phyloP scores from a whole-genome alignment of 1,284 basidiomycete genomes.

The Cutaneotrichosporon sp. region DNA sequence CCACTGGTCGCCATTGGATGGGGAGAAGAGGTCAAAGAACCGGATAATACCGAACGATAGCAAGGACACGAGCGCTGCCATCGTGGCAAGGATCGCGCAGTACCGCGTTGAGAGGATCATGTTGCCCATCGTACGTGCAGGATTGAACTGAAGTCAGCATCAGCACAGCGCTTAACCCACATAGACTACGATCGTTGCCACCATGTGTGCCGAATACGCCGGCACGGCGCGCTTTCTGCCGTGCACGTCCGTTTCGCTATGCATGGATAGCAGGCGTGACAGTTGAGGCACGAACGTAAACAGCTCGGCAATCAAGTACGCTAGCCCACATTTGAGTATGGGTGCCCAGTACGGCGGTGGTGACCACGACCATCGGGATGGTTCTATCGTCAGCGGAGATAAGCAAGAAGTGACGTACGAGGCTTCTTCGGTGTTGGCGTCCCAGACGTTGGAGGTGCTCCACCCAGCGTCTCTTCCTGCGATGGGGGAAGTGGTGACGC shows the following conservation, averaged over 20 bases:
- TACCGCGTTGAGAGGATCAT: conserved; percentile 67
- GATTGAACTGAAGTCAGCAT: conserved; percentile 60
- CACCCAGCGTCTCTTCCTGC: background rate
- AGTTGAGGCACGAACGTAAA: conserved; percentile 81
- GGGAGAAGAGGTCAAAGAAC: conserved; percentile 64
- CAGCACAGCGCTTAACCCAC: conserved; percentile 32
- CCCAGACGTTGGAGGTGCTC: background rate
- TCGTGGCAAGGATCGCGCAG: conserved; percentile 60
- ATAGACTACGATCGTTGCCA: conserved; percentile 75
- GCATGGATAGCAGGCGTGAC: conserved; percentile 42
- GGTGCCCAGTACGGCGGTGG: conserved; percentile 30
- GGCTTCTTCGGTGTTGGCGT: background rate
- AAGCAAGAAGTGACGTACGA: background rate
- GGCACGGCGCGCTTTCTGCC: conserved; percentile 57
- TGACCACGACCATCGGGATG: conserved; percentile 23
- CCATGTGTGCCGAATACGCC: conserved; percentile 80
- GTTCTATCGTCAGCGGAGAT: background rate
- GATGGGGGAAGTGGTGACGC: background rate
- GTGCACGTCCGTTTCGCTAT: conserved; percentile 58
- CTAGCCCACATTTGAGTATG: conserved; percentile 85
- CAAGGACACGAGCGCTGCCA: conserved; percentile 80
- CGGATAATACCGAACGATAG: conserved; percentile 76
- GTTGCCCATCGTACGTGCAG: conserved; percentile 74
- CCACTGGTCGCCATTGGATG: conserved; percentile 41
- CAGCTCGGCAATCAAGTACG: conserved; percentile 85